These are phyloP conservation scores for Entomortierella parvispora DNA, from an alignment of 192 early-diverging fungal species.

Conservation along the genomic window DNA sequence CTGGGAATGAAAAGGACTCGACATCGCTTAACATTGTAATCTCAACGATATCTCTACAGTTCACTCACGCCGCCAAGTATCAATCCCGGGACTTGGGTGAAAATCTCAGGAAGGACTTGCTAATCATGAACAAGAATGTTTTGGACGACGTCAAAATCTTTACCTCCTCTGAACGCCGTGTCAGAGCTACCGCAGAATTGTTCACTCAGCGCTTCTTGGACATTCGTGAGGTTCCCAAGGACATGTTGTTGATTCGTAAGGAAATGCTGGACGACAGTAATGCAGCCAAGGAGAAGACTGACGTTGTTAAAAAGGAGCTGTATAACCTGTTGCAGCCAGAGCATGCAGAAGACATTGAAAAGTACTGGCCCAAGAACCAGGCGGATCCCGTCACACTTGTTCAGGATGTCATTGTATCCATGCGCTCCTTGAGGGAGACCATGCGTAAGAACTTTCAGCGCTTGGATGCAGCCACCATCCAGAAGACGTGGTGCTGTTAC, in stretches of 20 bases:
- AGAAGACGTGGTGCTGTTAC: slow-evolving; percentile 89
- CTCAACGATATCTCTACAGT: slow-evolving; percentile 64
- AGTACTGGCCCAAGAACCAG: slow-evolving; percentile 52
- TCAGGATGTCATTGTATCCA: slow-evolving; percentile 73
- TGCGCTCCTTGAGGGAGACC: slow-evolving; percentile 70
- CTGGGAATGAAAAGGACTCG: no score
- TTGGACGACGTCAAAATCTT: slow-evolving; percentile 89
- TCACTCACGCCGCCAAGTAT: slow-evolving; percentile 92
- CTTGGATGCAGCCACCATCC: slow-evolving; percentile 68
- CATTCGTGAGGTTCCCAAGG: slow-evolving; percentile 63
- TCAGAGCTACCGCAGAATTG: slow-evolving; percentile 84
- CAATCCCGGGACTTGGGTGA: slow-evolving; percentile 93
- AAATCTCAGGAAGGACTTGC: slow-evolving; percentile 91
- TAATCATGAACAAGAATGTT: slow-evolving; percentile 87
- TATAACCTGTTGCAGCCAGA: slow-evolving; percentile 53
- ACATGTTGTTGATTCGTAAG: slow-evolving; percentile 78
- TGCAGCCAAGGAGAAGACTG: slow-evolving; percentile 94
- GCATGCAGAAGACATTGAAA: slow-evolving; percentile 31
- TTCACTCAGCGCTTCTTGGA: slow-evolving; percentile 76
- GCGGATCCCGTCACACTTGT: slow-evolving; percentile 61
- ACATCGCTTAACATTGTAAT: no score
- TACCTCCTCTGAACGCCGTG: slow-evolving; percentile 88
- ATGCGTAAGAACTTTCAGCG: slow-evolving; percentile 84
- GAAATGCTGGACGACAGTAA: slow-evolving; percentile 96
- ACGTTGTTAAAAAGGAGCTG: slow-evolving; percentile 83